These are phyloP conservation scores for Plasmopara viticola DNA, from an alignment of 352 stramenopile genomes.

Conservation along the genomic window DNA sequence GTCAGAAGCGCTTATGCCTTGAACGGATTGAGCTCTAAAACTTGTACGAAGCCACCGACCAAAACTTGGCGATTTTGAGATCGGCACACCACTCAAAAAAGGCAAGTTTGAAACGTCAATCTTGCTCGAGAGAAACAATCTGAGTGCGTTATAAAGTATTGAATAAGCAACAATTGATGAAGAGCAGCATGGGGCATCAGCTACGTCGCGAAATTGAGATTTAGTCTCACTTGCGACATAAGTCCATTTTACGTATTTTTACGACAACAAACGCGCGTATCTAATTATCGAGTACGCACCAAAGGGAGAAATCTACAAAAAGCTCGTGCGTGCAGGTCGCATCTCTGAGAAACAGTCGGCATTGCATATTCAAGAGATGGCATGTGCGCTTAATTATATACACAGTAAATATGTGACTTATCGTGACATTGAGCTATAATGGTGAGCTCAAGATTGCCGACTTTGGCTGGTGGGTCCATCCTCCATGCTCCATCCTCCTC, in stretches of 20 bases:
- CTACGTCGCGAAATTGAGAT: constrained; percentile 99
- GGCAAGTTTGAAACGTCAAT: constrained; percentile 99
- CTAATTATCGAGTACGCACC: constrained; percentile 99
- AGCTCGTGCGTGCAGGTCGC: constrained; percentile 83
- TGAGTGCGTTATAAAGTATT: constrained; percentile 99
- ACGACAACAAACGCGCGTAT: constrained; percentile 98
- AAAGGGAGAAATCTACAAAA: constrained; percentile 98
- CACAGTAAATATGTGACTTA: constrained; percentile 99
- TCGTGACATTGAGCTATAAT: constrained; percentile 97
- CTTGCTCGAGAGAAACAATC: constrained; percentile 95
- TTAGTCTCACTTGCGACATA: constrained; percentile 96
- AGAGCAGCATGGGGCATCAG: constrained; percentile 97
- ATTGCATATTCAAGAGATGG: constrained; percentile 93
- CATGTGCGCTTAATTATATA: constrained; percentile 95
- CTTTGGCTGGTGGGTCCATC: constrained; percentile 99
- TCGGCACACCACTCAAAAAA: constrained; percentile 96
- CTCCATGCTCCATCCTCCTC: constrained; percentile 92
- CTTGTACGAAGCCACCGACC: constrained; percentile 5
- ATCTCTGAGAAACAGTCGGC: constrained; percentile 93
- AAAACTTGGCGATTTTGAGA: constrained; percentile 98
- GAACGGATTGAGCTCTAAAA: not conserved
- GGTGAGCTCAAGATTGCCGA: constrained; percentile 99
- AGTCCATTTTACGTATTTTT: constrained; percentile 99
- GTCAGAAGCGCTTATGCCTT: constrained; percentile 6
- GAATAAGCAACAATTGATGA: constrained; percentile 96